Evolutionary conservation across 2,329 filamentous ascomycete species (phyloP).

Genomic region (Colletotrichum acutatum): DNA sequence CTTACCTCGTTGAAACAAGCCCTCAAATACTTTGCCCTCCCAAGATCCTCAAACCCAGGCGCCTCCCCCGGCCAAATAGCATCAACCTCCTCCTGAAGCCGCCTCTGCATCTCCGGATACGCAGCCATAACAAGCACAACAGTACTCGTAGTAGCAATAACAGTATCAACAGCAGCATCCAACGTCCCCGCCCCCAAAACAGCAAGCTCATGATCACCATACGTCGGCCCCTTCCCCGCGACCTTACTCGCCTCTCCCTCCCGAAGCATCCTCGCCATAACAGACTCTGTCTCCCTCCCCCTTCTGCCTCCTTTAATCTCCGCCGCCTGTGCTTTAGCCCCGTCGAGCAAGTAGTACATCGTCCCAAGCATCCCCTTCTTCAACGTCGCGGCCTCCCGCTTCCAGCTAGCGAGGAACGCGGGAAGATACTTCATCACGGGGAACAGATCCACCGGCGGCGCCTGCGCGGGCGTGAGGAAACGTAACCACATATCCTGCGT

Average conservation of each 20-base stretch:
- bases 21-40: slow-evolving; percentile 39
- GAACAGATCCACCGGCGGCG: slow-evolving; percentile 42
- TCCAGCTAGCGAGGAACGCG: slow-evolving; percentile 57
- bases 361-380: slow-evolving; percentile 50
- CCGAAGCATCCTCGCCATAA: slow-evolving; percentile 53
- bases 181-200: background rate
- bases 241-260: slow-evolving; percentile 45
- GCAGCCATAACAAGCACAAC: slow-evolving; percentile 40
- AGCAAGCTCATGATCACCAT: slow-evolving; percentile 13
- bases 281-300: slow-evolving; percentile 52
- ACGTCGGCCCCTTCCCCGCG: background rate
- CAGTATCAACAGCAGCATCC: slow-evolving; percentile 25
- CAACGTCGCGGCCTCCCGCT: slow-evolving; percentile 52
- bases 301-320: slow-evolving; percentile 41
- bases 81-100: slow-evolving; percentile 43
- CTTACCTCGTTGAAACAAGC: slow-evolving; percentile 38
- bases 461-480: slow-evolving; percentile 40
- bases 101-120: slow-evolving; percentile 38
- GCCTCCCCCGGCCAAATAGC: slow-evolving; percentile 35
- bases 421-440: slow-evolving; percentile 53
- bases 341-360: slow-evolving; percentile 51
- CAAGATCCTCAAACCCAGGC: slow-evolving; percentile 45
- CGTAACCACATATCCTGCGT: slow-evolving; percentile 39
- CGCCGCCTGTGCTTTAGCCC: slow-evolving; percentile 43
- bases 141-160: background rate